Percentiles rank a stretch among this genome's conserved stretches.
These are phyloP conservation scores for Phialemoniopsis sp. DNA, from an alignment of 2,329 filamentous ascomycete species.

Conservation along the genomic window DNA sequence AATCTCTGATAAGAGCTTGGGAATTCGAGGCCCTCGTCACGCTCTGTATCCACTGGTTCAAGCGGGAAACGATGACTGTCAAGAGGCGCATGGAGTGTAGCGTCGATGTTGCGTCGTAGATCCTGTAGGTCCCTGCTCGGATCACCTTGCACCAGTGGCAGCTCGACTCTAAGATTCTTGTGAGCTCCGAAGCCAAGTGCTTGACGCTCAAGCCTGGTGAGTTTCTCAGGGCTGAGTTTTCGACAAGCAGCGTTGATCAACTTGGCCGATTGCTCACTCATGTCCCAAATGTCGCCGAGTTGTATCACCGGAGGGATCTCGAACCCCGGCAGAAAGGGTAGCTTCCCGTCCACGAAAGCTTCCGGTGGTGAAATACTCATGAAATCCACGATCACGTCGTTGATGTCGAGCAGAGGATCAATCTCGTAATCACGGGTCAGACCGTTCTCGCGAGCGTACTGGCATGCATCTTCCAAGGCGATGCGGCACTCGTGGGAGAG, in stretches of 20 bases:
- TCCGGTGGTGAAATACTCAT: too few relatives aligned
- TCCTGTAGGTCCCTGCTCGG: constrained; percentile 7
- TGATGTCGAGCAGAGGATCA: not conserved
- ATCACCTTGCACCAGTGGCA: constrained; percentile 4
- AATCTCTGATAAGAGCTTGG: not conserved
- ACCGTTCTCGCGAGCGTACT: not conserved
- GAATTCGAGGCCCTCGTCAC: not conserved
- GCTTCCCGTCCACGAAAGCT: not conserved
- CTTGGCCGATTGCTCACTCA: constrained; percentile 1
- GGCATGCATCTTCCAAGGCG: not conserved
- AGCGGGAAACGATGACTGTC: not conserved
- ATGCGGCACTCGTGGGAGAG: not conserved
- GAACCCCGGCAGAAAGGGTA: constrained; percentile 2
- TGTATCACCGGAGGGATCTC: not conserved
- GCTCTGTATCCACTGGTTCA: not conserved
- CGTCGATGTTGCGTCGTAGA: not conserved
- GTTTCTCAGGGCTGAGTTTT: not conserved
- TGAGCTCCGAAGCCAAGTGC: not conserved
- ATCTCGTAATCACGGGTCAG: not conserved
- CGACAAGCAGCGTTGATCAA: constrained; percentile 3
- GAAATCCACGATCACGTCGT: not conserved
- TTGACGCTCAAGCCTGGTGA: not conserved
- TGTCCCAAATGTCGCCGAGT: constrained; percentile 5
- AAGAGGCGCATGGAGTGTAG: not conserved
- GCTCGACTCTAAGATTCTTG: constrained; percentile 2